Evolutionary conservation across 805 yeast species (phyloP).

Genomic region (Ascoidea tarda): DNA sequence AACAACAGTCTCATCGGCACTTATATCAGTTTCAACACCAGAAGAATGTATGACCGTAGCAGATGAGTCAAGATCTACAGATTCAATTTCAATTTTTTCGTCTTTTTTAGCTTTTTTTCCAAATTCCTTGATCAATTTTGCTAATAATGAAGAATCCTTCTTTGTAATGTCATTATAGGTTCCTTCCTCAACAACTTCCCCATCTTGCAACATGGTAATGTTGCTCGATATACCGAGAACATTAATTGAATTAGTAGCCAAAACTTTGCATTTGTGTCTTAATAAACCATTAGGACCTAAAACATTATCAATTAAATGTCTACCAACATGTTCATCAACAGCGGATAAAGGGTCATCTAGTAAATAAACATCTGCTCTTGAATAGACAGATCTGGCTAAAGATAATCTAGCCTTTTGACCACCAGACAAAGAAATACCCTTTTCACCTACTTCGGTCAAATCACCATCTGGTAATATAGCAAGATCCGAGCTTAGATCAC

Average conservation of each 20-base stretch:
- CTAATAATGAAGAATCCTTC: slow-evolving; percentile 31
- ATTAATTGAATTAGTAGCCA: slow-evolving; percentile 79
- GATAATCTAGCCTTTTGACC: slow-evolving; percentile 96
- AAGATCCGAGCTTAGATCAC: slow-evolving; percentile 75
- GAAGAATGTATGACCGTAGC: background rate
- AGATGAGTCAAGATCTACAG: slow-evolving; percentile 6
- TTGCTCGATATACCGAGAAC: slow-evolving; percentile 65
- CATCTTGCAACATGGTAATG: slow-evolving; percentile 56
- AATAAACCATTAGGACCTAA: slow-evolving; percentile 72
- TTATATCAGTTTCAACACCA: background rate
- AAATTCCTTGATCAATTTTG: slow-evolving; percentile 43
- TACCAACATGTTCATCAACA: slow-evolving; percentile 94
- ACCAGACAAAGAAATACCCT: slow-evolving; percentile 91
- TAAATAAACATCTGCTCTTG: slow-evolving; percentile 83
- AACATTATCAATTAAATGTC: slow-evolving; percentile 70
- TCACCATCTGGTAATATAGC: slow-evolving; percentile 80
- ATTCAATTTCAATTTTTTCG: slow-evolving; percentile 10
- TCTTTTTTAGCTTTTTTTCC: slow-evolving; percentile 31
- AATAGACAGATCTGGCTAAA: slow-evolving; percentile 89
- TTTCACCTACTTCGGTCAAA: slow-evolving; percentile 87
- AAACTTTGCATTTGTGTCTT: slow-evolving; percentile 55
- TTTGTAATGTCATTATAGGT: slow-evolving; percentile 37
- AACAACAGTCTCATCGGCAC: slow-evolving; percentile 1
- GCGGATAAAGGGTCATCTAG: slow-evolving; percentile 92
- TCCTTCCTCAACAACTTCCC: slow-evolving; percentile 56